Percentiles rank a stretch among this genome's conserved stretches.
Conservation (phyloP, 306 rosid genomes). For the Ormosia emarginata region DNA sequence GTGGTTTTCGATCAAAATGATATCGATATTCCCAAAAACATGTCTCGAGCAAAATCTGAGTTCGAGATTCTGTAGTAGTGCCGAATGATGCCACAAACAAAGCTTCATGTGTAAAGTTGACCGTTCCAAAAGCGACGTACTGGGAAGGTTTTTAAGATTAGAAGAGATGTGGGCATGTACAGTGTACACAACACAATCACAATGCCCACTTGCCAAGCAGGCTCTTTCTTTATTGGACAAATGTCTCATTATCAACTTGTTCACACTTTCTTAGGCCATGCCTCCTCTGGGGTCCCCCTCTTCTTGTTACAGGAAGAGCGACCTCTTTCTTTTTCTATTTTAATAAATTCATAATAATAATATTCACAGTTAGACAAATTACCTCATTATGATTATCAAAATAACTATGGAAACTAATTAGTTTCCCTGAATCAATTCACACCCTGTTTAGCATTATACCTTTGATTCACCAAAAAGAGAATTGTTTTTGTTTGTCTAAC, state of each 20-base stretch:
- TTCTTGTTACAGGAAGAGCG: neutral
- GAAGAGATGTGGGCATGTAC: conserved; percentile 24
- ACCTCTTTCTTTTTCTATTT: neutral
- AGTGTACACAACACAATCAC: conserved; percentile 31
- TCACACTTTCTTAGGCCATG: conserved; percentile 22
- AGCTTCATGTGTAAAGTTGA: conserved; percentile 32
- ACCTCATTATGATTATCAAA: neutral
- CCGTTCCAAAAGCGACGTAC: conserved; percentile 26
- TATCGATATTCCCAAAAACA: conserved; percentile 2
- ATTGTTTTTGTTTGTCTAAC: neutral
- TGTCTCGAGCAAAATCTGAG: conserved; percentile 24
- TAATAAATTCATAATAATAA: neutral
- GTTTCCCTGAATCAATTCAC: neutral
- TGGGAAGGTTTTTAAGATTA: conserved; percentile 2
- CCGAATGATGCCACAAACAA: conserved; percentile 10
- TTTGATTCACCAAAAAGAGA: neutral
- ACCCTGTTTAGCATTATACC: neutral
- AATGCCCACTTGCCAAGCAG: conserved; percentile 38
- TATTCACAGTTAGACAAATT: neutral
- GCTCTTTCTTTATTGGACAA: conserved; percentile 39
- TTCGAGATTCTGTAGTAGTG: conserved; percentile 20
- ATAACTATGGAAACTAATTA: neutral
- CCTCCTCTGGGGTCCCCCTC: conserved; percentile 25
- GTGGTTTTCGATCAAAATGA: conserved; percentile 10
- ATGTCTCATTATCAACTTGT: conserved; percentile 36